Conservation (phyloP, 176 grass and related monocot genomes). For the sorghum (Sorghum bicolor) region Sorghum_bicolor_NCBIv3 NC_012876.2:64941501-64942000, state of each 20-base stretch:
- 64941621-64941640: conserved; percentile 56
- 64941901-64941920: background rate
- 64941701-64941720: conserved; percentile 39
- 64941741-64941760: conserved; percentile 15
- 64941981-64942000: conserved; percentile 40
- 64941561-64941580: conserved; percentile 69
- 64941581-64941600: conserved; percentile 81
- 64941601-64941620: conserved; percentile 45
- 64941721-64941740: conserved; percentile 6
- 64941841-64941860: conserved; percentile 8
- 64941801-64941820: conserved; percentile 31
- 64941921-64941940: conserved; percentile 25
- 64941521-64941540: conserved; percentile 74
- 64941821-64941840: conserved; percentile 30
- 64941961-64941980: conserved; percentile 36
- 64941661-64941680: conserved; percentile 27
- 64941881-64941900: conserved; percentile 30
- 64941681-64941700: conserved; percentile 17
- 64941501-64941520: conserved; percentile 81
- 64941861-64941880: conserved; percentile 5
- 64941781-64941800: conserved; percentile 56
- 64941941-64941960: conserved; percentile 25
- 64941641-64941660: conserved; percentile 39
- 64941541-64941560: conserved; percentile 58
- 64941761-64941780: conserved; percentile 57